A percentile compares a stretch with the other conserved stretches of the same genome.
Evolutionary conservation across 176 grass and related monocot species (phyloP).

Genomic region (Rhynchospora breviuscula): DNA sequence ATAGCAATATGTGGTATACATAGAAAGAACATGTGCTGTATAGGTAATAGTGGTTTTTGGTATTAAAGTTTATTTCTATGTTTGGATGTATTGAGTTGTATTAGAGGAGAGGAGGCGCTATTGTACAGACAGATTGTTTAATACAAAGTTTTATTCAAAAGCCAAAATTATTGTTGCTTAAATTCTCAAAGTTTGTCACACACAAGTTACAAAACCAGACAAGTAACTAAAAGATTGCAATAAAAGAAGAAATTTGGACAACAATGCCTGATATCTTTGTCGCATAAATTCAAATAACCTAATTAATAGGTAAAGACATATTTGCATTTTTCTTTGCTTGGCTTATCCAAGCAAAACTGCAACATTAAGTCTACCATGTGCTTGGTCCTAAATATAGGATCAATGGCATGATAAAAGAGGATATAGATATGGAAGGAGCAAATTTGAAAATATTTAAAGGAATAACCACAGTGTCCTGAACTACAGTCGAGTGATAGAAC

Average conservation of each 20-base stretch:
- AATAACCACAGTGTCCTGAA: neutral
- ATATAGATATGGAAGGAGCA: neutral
- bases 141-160: no score
- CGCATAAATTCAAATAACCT: neutral
- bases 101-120: no score
- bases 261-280: neutral
- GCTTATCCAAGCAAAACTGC: neutral
- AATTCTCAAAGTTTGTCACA: no score
- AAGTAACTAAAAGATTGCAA: neutral
- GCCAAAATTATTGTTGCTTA: no score
- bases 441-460: neutral
- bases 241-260: neutral
- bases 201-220: neutral
- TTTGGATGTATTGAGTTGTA: no score
- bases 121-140: no score
- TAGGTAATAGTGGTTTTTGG: no score
- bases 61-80: no score
- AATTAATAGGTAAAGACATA: neutral
- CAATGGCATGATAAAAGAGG: neutral
- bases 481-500: neutral
- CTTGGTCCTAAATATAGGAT: neutral
- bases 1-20: no score
- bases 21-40: no score
- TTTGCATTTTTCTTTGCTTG: neutral
- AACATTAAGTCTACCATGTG: neutral